Evolutionary conservation across 306 rosid genomes (phyloP).

Genomic region (Datisca glomerata): DNA sequence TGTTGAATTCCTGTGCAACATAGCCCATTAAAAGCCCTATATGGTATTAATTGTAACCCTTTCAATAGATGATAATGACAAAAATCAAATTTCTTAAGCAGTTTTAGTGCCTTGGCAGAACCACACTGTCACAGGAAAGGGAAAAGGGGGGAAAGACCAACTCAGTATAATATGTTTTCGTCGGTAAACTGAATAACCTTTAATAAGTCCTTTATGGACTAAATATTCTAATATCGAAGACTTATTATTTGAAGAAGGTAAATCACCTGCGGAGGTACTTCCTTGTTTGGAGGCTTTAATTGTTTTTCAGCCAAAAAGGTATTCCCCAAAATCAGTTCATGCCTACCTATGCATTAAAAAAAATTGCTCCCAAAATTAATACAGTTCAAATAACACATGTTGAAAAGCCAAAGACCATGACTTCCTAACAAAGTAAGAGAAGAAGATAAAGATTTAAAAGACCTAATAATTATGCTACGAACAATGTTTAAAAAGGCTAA

Average conservation of each 20-base stretch:
- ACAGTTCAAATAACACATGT: neutral
- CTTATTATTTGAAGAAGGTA: constrained; percentile 9
- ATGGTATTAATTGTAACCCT: neutral
- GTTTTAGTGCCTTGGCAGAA: too few relatives aligned
- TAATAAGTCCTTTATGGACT: neutral
- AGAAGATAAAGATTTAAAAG: neutral
- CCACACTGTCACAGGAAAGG: too few relatives aligned
- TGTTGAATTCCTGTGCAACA: constrained; percentile 55
- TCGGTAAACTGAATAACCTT: too few relatives aligned
- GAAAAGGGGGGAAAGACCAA: neutral
- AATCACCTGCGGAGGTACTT: constrained; percentile 63
- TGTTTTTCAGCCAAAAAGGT: constrained; percentile 42
- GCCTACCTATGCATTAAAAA: constrained; percentile 47
- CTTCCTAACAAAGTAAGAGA: neutral
- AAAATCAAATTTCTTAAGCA: neutral
- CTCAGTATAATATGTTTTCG: neutral
- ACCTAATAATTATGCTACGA: neutral
- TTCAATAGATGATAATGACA: neutral
- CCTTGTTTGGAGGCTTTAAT: constrained; percentile 60
- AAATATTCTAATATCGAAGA: neutral
- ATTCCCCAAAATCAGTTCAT: constrained; percentile 71
- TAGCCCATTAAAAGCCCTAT: constrained; percentile 4
- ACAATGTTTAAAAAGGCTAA: too few relatives aligned
- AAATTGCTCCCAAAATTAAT: neutral
- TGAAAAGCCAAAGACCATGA: neutral